Conservation (phyloP, 2,329 filamentous ascomycete genomes). For the Aspergillus arachidicola region DNA sequence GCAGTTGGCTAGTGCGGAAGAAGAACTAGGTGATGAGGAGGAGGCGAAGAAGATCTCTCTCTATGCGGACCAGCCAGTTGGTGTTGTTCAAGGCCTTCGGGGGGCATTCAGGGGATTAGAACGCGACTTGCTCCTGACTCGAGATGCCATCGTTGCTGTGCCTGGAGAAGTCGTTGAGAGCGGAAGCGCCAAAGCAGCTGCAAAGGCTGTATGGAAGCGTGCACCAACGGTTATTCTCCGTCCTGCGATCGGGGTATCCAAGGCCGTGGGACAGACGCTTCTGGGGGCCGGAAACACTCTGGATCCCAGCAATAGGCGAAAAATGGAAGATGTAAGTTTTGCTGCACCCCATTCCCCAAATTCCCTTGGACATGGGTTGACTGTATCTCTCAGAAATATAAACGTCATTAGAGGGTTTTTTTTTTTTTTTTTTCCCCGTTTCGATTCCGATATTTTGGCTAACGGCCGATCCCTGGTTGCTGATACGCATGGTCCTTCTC, state of each 20-base stretch:
- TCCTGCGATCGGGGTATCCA: conserved; percentile 86
- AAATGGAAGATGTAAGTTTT: conserved; percentile 82
- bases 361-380: not conserved
- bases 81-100: conserved; percentile 81
- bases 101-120: conserved; percentile 82
- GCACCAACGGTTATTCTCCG: conserved; percentile 92
- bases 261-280: conserved; percentile 84
- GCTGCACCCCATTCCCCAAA: not conserved
- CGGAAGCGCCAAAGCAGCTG: conserved; percentile 76
- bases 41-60: conserved; percentile 79
- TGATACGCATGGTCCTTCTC: not conserved
- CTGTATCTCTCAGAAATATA: conserved; percentile 43
- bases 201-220: conserved; percentile 73
- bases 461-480: not conserved
- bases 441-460: not conserved
- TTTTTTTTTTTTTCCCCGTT: not conserved
- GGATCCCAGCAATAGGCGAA: conserved; percentile 77
- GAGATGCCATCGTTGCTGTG: conserved; percentile 92
- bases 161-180: conserved; percentile 90
- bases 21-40: conserved; percentile 66
- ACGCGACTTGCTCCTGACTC: conserved; percentile 81
- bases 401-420: conserved; percentile 35
- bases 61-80: conserved; percentile 92
- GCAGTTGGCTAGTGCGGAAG: conserved; percentile 53
- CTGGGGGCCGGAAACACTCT: conserved; percentile 90